phyloP scores from a whole-genome alignment of 352 stramenopile genomes.

The Globisporangium alternatum region DNA sequence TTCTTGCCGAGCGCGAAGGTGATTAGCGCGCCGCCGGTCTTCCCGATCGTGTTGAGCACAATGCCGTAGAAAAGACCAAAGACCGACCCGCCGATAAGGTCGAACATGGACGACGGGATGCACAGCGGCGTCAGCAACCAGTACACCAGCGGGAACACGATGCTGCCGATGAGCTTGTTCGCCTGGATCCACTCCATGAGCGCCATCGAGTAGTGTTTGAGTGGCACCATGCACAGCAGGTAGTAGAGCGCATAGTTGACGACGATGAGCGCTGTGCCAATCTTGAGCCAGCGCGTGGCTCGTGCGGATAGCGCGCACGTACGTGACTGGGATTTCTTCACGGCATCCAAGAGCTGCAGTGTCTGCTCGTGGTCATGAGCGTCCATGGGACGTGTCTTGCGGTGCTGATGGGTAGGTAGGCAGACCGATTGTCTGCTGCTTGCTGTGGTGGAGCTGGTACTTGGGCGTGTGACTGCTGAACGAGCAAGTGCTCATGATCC shows the following conservation, averaged over 20 bases:
- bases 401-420: not conserved
- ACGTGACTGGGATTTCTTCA: not conserved
- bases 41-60: conserved; percentile 56
- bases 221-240: conserved; percentile 32
- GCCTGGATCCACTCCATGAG: conserved; percentile 47
- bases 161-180: conserved; percentile 37
- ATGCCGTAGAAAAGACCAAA: conserved; percentile 50
- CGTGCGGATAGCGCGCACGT: conserved; percentile 5
- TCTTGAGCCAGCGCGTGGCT: conserved; percentile 29
- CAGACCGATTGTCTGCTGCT: not conserved
- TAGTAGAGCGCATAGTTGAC: conserved; percentile 12
- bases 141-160: conserved; percentile 58
- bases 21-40: conserved; percentile 57
- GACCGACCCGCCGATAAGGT: conserved; percentile 61
- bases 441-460: not conserved
- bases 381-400: conserved; percentile 2
- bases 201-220: conserved; percentile 35
- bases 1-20: conserved; percentile 60
- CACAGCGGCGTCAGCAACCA: conserved; percentile 56
- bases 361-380: not conserved
- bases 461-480: not conserved
- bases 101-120: conserved; percentile 63
- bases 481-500: not conserved
- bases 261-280: conserved; percentile 14
- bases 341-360: not conserved